Base-by-base conservation (phyloP, 2,329 filamentous ascomycete genomes). In the Pseudogymnoascus sp. region DNA sequence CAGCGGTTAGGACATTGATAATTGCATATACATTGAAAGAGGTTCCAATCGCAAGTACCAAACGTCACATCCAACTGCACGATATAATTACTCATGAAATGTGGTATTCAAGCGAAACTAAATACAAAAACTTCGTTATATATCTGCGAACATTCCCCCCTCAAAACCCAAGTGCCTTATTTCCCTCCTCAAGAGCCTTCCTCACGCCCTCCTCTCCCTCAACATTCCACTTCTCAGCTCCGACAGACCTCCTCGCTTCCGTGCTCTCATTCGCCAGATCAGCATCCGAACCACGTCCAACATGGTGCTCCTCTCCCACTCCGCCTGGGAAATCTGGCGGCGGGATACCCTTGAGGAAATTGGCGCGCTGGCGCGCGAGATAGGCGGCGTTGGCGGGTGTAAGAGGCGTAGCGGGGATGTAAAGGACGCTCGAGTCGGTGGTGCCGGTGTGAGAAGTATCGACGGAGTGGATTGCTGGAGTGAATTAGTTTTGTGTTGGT, bases 371-470 rank as follows among this genome's bases (percentile, higher is more conserved):
- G 14, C 83, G 80, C 1, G 75, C 79, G 1, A 93, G 77, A 70
- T 92, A 94, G 20, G 81, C 74, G 0, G 88, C 85, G 68, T 94
- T 96, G 38, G 78, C 75, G 60, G 87, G 82, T 0, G 91, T 96
- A 30, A 91, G 79, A 0, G 92, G 91, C 60, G 89, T 94, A 0
- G 90, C 86, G 0, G 92, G 91, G 61, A 97, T 96, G 69, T 97
- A 97, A 63, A 97, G 70, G 0, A 96, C 92, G 67, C 87, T 91
- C 0, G 89, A 91, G 72, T 97, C 92, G 0, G 77, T 73, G 1
- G 75, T 78, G 1, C 92, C 93, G 1, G 73, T 74, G 71, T 97
- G 92, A 1, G 86, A 78, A 66, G 84, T 86, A 75, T 97, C 92
- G 0, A 97, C 92, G 0, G 90, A 84, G 71, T 96, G 92, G 11